These are phyloP conservation scores for Bifiguratus adelaidae DNA, from an alignment of 192 early-diverging fungal genomes.

Conservation along the genomic window DNA sequence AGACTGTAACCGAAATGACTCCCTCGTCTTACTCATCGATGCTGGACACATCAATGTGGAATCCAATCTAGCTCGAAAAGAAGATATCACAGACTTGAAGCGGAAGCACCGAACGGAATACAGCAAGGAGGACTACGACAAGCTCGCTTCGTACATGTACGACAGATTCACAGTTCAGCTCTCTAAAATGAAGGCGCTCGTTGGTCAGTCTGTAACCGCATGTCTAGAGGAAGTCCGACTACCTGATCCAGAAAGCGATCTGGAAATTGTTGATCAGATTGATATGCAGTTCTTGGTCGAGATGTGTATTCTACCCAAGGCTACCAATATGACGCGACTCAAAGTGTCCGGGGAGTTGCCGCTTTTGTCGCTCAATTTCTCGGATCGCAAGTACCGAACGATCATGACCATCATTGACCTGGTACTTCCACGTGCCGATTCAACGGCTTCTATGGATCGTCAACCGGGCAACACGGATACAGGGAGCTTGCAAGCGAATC, in stretches of 20 bases:
- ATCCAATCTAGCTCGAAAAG: conserved; percentile 68
- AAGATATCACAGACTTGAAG: conserved; percentile 55
- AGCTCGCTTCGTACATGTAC: conserved; percentile 76
- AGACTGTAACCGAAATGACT: conserved; percentile 36
- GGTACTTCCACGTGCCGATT: conserved; percentile 30
- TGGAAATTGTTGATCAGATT: conserved; percentile 85
- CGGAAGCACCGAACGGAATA: conserved; percentile 49
- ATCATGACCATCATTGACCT: conserved; percentile 75
- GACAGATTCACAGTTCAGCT: conserved; percentile 82
- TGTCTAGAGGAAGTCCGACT: conserved; percentile 60
- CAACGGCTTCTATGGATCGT: background rate
- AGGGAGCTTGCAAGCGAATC: background rate
- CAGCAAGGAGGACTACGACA: conserved; percentile 51
- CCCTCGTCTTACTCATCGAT: conserved; percentile 77
- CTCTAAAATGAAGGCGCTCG: conserved; percentile 69
- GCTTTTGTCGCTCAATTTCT: conserved; percentile 78
- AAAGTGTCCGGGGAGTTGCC: conserved; percentile 75
- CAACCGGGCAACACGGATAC: conserved; percentile 8
- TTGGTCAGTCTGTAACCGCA: conserved; percentile 60
- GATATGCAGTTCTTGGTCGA: conserved; percentile 74
- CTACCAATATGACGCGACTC: conserved; percentile 61
- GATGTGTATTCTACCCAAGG: conserved; percentile 74
- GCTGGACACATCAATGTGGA: conserved; percentile 86
- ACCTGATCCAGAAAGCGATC: conserved; percentile 34
- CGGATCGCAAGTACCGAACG: conserved; percentile 86